Base-by-base conservation (phyloP, 495 filamentous ascomycete species). In the Penicillium diatomitis region DNA sequence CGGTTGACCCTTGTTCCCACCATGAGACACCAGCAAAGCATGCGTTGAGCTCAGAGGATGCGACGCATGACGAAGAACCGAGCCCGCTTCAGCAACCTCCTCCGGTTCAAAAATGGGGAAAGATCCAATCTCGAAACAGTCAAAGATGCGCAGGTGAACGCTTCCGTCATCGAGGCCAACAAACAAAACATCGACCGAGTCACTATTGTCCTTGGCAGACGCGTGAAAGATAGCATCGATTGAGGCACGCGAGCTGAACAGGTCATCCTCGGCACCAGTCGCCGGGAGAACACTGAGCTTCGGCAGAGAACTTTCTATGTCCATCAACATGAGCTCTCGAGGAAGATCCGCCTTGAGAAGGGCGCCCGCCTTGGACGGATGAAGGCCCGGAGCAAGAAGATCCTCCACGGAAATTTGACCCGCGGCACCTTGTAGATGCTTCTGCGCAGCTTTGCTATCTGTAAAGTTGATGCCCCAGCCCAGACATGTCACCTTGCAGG, bases 71-170 rank as follows among this genome's bases (percentile, higher is more conserved):
- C 65, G 53, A 38, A 74, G 53, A 38, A 67, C 62, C 11, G 46
- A 49, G 36, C 61, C 66, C 8, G 59, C 55, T 2, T 44, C 40
- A 38, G 45, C 32, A 27, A 48, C 36, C 27, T 47, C 56, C 38
- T 48, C 38, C 31, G 58, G 41, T 34, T 50, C 49, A 8, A 63
- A 54, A 30, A 81, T 57, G 5, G 68, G 62, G 44, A 88, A 79
- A 12, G 73, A 80, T 2, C 92, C 89, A 48, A 95, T 85, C 47
- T 87, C 75, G 55, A 96, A 90, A 10, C 85, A 91, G 58, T 96
- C 87, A 63, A 94, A 96, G 45, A 96, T 88, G 48, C 85, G 85
- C 31, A 95, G 67, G 53, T 90, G 83, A 32, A 95, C 75, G n/a
- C 71, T 79, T 31, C 90, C 88, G 58, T 89, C 81, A 48, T 79